Conservation (phyloP, 148 eudicot genomes). For the Rhododendron simsii region DNA sequence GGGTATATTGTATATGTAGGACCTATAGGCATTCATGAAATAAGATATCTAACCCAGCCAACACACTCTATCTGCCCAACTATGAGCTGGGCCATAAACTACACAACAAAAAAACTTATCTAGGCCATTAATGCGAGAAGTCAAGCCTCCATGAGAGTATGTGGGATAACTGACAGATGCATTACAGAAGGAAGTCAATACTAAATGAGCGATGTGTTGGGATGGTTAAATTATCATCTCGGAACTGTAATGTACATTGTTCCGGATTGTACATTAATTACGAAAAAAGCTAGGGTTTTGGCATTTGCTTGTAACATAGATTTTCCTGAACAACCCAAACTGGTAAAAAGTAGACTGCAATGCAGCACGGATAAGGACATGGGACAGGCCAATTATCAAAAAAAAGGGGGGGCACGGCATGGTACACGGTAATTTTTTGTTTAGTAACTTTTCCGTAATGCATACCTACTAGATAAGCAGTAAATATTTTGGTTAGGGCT, state of each 20-base stretch:
- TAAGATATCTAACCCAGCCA: not conserved
- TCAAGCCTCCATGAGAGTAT: not conserved
- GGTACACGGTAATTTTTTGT: not conserved
- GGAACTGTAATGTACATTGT: not conserved
- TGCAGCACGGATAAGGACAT: not conserved
- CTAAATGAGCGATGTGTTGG: not conserved
- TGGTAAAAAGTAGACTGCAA: not conserved
- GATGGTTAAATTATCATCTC: not conserved
- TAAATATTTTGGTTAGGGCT: not conserved
- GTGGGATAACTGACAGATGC: not conserved
- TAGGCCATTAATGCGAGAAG: not conserved
- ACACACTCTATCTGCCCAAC: not conserved
- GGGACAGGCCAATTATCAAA: not conserved
- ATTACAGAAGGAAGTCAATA: not conserved
- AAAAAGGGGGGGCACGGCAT: not conserved
- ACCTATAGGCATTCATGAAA: not conserved
- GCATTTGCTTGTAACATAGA: not conserved
- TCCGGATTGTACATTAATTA: not conserved
- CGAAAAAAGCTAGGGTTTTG: not conserved
- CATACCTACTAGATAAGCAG: not conserved
- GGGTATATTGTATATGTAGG: not conserved
- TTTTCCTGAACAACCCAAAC: not conserved
- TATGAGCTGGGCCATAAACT: not conserved
- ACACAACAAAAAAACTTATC: not conserved
- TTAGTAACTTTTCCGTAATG: not conserved